These are phyloP conservation scores for Arachnopeziza araneosa DNA, from an alignment of 2,329 filamentous ascomycete species.

Conservation along the genomic window DNA sequence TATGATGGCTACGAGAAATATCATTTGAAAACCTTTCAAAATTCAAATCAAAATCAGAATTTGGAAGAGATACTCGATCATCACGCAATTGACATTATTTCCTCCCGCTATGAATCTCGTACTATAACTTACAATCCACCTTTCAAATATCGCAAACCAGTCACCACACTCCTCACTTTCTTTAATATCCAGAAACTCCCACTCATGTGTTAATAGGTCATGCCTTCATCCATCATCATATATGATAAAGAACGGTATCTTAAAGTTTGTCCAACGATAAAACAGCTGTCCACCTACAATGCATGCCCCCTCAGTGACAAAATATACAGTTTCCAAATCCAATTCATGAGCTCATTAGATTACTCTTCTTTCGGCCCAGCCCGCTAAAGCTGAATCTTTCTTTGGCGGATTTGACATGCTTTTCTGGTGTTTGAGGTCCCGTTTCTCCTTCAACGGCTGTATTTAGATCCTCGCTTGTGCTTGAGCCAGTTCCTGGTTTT, in stretches of 20 bases:
- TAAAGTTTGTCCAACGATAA: not conserved
- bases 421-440: constrained; percentile 30
- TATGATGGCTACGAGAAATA: not conserved
- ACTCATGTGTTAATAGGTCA: not conserved
- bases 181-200: not conserved
- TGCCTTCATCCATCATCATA: not conserved
- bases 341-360: constrained; percentile 36
- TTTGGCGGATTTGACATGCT: constrained; percentile 46
- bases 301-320: not conserved
- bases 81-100: not conserved
- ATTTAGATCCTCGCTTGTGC: constrained; percentile 6
- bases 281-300: not conserved
- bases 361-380: constrained; percentile 67
- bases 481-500: not conserved
- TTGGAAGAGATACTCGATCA: not conserved
- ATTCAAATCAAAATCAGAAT: not conserved
- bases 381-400: constrained; percentile 59
- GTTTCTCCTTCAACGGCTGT: constrained; percentile 24
- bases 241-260: not conserved
- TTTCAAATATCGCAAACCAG: not conserved
- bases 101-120: not conserved
- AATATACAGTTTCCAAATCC: not conserved
- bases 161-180: not conserved
- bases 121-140: not conserved
- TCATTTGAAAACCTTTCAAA: not conserved